phyloP scores from a whole-genome alignment of 2,329 filamentous ascomycete genomes.

The Diatrype stigma region DNA sequence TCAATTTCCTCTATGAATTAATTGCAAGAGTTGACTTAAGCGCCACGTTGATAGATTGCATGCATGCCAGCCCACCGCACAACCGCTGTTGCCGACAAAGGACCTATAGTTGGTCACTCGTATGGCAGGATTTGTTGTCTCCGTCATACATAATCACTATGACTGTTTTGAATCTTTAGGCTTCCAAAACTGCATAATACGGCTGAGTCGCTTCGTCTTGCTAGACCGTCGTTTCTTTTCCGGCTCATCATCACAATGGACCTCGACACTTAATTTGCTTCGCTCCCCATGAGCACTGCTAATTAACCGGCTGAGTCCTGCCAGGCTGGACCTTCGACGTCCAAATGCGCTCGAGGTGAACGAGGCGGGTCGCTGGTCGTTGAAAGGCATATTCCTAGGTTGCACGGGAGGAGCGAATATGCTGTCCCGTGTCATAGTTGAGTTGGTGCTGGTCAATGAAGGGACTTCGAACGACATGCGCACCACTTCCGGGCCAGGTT shows the following conservation, averaged over 20 bases:
- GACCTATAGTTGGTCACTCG: too few species aligned
- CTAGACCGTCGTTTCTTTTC: slow-evolving; percentile 57
- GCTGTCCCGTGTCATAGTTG: slow-evolving; percentile 71
- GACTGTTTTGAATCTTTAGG: slow-evolving; percentile 39
- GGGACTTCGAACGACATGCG: slow-evolving; percentile 71
- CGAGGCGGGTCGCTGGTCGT: slow-evolving; percentile 58
- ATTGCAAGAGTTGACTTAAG: neutral
- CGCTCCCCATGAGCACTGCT: slow-evolving; percentile 70
- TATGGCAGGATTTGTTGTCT: neutral
- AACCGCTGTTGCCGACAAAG: neutral
- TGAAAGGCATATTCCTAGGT: slow-evolving; percentile 38
- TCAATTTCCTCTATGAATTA: neutral
- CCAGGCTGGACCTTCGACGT: slow-evolving; percentile 70
- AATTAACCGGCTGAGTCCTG: slow-evolving; percentile 71
- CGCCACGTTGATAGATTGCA: neutral
- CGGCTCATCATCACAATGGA: slow-evolving; percentile 50
- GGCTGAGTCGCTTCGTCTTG: slow-evolving; percentile 66
- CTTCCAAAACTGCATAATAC: slow-evolving; percentile 78
- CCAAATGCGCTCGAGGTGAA: slow-evolving; percentile 60
- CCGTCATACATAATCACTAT: slow-evolving; percentile 5
- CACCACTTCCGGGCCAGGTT: slow-evolving; percentile 65
- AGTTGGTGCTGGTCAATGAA: slow-evolving; percentile 70
- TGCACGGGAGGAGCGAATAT: slow-evolving; percentile 35
- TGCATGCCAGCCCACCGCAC: neutral
- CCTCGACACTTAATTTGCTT: slow-evolving; percentile 70